Base-by-base conservation (phyloP, 2,329 filamentous ascomycete genomes). In the Trichocomaceae sp. region DNA sequence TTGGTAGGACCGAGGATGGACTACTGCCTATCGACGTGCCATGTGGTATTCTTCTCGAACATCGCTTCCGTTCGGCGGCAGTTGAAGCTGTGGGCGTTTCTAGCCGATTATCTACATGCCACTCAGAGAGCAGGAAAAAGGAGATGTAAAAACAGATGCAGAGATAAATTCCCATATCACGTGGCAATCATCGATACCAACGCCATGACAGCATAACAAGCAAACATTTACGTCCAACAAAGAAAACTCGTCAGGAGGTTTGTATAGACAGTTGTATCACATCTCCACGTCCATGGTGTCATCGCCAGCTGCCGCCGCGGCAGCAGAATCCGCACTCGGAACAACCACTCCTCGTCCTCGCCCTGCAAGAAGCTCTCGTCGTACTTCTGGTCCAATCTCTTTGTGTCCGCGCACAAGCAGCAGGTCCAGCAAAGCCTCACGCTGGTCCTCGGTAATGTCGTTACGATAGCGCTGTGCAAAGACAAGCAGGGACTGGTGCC, bases 391-490 rank as follows among this genome's bases (percentile, higher is more conserved):
- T 0, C 90, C 90, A 60, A 99, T 96, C 57, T 86, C 83, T 58
- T 85, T 84, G 73, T 99, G 93, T 0, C 91, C 91, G 58, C 92
- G 84, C 3, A 84, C 85, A 44, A 96, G 77, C 17, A 99, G 76
- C 57, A 99, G 73, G 73, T 99, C 93, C 5, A 99, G 76, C 50
- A 99, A 74, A 0, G 90, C 88, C 73, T 99, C 92, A 63, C 91
- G 80, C 76, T 96, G 91, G 62, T 96, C 91, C 70, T 96, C 91
- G 1, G 90, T 96, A 63, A 96, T 92, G 70, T 97, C 92, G 62
- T 96, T 95, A 66, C 90, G 85, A 74, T 97, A 99, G 55, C 92
- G 81, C 74, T 96, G 88, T 23, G 93, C 90, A 73, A 99, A 99
- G 1, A 89, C 87, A 53, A 99, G 75, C 29, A 99, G 77, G 63